Percentiles rank a stretch among this genome's conserved stretches.
Conservation (phyloP, 805 yeast genomes). For the Ogataea kodamae region DNA sequence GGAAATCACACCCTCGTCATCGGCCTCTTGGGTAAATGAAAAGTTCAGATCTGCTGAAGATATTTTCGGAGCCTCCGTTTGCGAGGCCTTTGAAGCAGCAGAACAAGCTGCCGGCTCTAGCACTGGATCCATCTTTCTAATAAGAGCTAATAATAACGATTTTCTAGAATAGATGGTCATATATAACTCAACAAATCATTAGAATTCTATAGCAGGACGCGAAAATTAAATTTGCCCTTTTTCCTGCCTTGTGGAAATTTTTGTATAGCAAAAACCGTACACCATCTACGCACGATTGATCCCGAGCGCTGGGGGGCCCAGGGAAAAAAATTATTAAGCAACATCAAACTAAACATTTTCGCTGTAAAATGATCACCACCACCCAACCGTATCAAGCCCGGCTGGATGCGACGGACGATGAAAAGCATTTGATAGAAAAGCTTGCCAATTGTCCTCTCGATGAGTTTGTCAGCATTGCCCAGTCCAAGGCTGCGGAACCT, state of each 20-base stretch:
- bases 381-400: constrained; percentile 17
- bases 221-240: constrained; percentile 1
- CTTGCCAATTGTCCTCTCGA: constrained; percentile 19
- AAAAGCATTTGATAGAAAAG: constrained; percentile 15
- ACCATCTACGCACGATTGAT: too few relatives aligned
- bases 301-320: too few relatives aligned
- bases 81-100: constrained; percentile 4
- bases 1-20: constrained; percentile 9
- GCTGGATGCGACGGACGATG: constrained; percentile 19
- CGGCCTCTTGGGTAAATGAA: constrained; percentile 17
- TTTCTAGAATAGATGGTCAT: constrained; percentile 7
- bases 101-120: neutral
- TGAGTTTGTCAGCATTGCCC: constrained; percentile 21
- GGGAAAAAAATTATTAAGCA: constrained; percentile 1
- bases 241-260: too few relatives aligned
- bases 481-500: constrained; percentile 19
- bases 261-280: too few relatives aligned
- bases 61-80: constrained; percentile 7
- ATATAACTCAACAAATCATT: constrained; percentile 3
- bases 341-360: too few relatives aligned
- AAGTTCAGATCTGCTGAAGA: constrained; percentile 17
- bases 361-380: constrained; percentile 17
- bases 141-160: neutral
- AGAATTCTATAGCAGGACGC: constrained; percentile 1
- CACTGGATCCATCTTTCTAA: constrained; percentile 3